Conservation (phyloP, 2,329 filamentous ascomycete genomes). For the Calonectria hawksworthii region DNA sequence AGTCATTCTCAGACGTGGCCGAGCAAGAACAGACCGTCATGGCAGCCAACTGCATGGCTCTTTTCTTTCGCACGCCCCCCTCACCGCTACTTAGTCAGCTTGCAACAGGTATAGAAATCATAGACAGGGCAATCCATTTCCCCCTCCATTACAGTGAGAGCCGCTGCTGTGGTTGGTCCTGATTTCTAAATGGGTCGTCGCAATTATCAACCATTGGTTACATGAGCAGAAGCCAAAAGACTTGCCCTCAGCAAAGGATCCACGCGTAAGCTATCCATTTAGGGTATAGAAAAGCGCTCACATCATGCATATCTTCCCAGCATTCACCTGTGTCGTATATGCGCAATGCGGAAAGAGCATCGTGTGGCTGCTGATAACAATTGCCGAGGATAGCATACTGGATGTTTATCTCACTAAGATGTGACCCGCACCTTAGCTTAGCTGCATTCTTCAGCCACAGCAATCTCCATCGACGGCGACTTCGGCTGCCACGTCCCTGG, state of each 20-base stretch:
- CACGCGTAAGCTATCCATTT: not conserved
- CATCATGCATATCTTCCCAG: not conserved
- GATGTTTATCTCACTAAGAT: not conserved
- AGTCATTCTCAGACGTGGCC: not conserved
- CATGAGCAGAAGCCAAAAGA: not conserved
- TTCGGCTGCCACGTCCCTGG: not conserved
- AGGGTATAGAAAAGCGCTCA: not conserved
- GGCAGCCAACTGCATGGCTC: not conserved
- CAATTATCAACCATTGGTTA: not conserved
- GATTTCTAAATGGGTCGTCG: not conserved
- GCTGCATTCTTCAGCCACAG: not conserved
- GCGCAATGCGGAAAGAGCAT: not conserved
- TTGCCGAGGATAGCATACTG: not conserved
- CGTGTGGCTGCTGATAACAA: constrained; percentile 5
- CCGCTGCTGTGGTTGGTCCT: not conserved
- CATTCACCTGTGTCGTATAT: not conserved
- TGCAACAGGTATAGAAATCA: not conserved
- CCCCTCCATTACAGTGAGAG: not conserved
- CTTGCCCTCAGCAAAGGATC: not conserved
- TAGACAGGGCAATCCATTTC: not conserved
- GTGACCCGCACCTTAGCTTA: not conserved
- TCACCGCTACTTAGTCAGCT: not conserved
- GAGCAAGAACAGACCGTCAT: not conserved
- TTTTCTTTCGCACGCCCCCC: not conserved
- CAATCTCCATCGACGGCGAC: not conserved